Conservation (phyloP, 192 early-diverging fungal species). For the Umbelopsis ramanniana region DNA sequence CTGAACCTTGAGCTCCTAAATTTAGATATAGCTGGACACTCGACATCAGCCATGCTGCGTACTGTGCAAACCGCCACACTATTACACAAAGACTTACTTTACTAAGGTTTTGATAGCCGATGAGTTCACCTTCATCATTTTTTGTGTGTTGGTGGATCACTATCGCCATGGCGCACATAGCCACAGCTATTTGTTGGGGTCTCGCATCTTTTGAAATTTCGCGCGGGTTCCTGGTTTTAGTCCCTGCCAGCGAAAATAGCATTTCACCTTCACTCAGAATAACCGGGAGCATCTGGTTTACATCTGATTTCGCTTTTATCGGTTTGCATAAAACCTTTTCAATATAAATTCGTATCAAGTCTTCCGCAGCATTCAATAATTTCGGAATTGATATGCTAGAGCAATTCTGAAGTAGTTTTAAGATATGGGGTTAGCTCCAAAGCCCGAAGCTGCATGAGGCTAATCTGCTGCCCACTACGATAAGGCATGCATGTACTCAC, state of each 20-base stretch:
- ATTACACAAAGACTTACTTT: not conserved
- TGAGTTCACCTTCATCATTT: not conserved
- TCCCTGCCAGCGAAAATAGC: not conserved
- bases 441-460: too few species aligned
- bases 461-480: too few species aligned
- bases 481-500: conserved; percentile 21
- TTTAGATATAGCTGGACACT: conserved; percentile 5
- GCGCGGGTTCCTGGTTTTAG: not conserved
- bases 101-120: not conserved
- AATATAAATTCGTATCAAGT: not conserved
- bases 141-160: not conserved
- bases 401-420: not conserved
- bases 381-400: not conserved
- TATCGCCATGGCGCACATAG: not conserved
- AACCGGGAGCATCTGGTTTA: not conserved
- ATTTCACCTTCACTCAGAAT: not conserved
- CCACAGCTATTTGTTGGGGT: not conserved
- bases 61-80: not conserved
- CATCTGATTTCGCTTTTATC: not conserved
- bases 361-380: not conserved
- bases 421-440: not conserved
- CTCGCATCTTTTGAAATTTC: not conserved
- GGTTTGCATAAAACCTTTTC: conserved; percentile 16
- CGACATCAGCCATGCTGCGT: not conserved
- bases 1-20: not conserved